A percentile compares a stretch with the other conserved stretches of the same genome.
phyloP scores from a whole-genome alignment of 2,329 filamentous ascomycete genomes.

The Colletotrichum coccodes region DNA sequence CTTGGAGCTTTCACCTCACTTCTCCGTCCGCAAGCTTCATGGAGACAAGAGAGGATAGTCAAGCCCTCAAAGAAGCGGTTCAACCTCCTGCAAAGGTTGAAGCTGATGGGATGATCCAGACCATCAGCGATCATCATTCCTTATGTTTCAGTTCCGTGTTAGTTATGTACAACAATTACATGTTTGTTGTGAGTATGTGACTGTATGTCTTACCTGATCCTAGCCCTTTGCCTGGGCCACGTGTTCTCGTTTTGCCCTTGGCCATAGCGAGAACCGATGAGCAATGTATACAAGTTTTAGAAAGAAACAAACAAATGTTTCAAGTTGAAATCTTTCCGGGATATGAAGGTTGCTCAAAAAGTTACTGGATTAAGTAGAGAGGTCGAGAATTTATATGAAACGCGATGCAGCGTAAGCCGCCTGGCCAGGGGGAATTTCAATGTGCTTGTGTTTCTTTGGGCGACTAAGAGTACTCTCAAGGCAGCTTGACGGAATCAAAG shows the following conservation, averaged over 20 bases:
- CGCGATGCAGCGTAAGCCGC: too few relatives aligned
- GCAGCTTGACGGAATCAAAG: not conserved
- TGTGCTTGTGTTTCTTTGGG: too few relatives aligned
- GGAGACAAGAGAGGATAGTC: slow-evolving; percentile 38
- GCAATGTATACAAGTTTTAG: too few relatives aligned
- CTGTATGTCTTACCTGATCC: not conserved
- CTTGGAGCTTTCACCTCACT: not conserved
- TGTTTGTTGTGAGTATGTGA: too few relatives aligned
- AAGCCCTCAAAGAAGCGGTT: slow-evolving; percentile 43
- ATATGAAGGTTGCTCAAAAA: not conserved
- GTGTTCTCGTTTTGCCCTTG: not conserved
- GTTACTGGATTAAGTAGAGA: not conserved
- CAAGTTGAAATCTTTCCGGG: too few relatives aligned
- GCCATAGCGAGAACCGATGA: not conserved
- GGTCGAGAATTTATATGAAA: not conserved
- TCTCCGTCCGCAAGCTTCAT: slow-evolving; percentile 26
- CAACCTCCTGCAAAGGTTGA: slow-evolving; percentile 9
- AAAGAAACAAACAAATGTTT: too few relatives aligned
- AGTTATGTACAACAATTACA: not conserved
- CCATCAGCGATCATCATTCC: not conserved
- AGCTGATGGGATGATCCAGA: slow-evolving; percentile 1
- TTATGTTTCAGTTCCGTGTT: not conserved
- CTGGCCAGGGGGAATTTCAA: too few relatives aligned
- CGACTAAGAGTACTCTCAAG: not conserved
- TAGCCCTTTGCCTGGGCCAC: not conserved